These are phyloP conservation scores for Asterophora lycoperdoides DNA, from an alignment of 768 basidiomycete species.

Conservation along the genomic window DNA sequence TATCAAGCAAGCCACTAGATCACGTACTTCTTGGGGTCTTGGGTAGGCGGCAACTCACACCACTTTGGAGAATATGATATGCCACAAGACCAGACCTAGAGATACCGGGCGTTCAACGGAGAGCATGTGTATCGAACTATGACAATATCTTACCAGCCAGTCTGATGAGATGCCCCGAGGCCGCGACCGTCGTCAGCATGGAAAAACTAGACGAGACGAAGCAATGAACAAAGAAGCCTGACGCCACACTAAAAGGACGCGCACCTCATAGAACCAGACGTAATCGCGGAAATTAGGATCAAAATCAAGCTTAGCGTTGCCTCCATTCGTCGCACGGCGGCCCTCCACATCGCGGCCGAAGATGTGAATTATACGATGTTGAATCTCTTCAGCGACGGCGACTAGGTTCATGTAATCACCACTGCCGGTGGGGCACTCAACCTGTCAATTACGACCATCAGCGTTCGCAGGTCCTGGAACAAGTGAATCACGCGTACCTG, in stretches of 20 bases:
- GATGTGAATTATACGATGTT: constrained; percentile 98
- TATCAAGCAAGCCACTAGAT: neutral
- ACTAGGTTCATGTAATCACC: constrained; percentile 98
- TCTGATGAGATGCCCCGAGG: constrained; percentile 96
- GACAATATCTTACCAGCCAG: constrained; percentile 70
- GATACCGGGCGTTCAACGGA: neutral
- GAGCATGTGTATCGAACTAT: neutral
- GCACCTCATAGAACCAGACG: constrained; percentile 91
- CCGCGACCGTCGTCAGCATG: constrained; percentile 91
- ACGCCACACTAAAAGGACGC: constrained; percentile 10
- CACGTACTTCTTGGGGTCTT: constrained; percentile 88
- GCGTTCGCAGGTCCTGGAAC: neutral
- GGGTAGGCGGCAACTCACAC: constrained; percentile 82
- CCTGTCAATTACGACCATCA: constrained; percentile 29
- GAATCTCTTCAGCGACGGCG: constrained; percentile 93
- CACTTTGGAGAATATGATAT: constrained; percentile 88
- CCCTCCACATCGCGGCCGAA: constrained; percentile 91
- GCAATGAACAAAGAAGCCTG: neutral
- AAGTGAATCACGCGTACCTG: constrained; percentile 37
- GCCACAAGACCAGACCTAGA: constrained; percentile 83
- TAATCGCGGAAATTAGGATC: constrained; percentile 98
- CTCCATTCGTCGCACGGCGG: constrained; percentile 87
- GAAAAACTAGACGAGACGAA: constrained; percentile 64
- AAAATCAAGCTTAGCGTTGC: constrained; percentile 77
- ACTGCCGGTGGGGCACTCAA: constrained; percentile 94